phyloP scores from a whole-genome alignment of 1,139 yeast genomes.

The Schwanniomyces etchellsii region DNA sequence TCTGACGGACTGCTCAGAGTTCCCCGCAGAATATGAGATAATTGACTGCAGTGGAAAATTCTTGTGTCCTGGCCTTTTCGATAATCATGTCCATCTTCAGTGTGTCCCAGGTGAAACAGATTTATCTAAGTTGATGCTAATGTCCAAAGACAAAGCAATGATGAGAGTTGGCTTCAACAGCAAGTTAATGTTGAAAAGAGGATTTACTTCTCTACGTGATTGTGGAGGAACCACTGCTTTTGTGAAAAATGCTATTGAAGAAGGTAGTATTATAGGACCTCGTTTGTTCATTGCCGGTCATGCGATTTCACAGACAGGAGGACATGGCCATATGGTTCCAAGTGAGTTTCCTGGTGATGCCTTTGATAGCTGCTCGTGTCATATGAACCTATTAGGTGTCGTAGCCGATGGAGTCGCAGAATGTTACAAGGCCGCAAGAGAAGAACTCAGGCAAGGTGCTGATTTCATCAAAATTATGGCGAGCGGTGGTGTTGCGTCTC shows the following conservation, averaged over 20 bases:
- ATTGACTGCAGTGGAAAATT: slow-evolving; percentile 15
- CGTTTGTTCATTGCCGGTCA: slow-evolving; percentile 14
- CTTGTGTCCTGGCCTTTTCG: slow-evolving; percentile 17
- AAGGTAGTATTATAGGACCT: slow-evolving; percentile 16
- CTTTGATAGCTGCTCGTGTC: slow-evolving; percentile 15
- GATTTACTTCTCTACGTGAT: slow-evolving; percentile 17
- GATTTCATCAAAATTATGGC: slow-evolving; percentile 12
- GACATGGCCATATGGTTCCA: slow-evolving; percentile 16
- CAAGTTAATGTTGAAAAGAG: slow-evolving; percentile 13
- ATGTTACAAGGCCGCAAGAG: slow-evolving; percentile 15
- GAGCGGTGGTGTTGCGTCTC: slow-evolving; percentile 11
- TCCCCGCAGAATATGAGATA: slow-evolving; percentile 4
- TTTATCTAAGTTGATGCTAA: slow-evolving; percentile 9
- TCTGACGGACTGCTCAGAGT: not conserved
- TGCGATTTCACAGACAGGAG: slow-evolving; percentile 19
- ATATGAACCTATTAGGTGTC: slow-evolving; percentile 10
- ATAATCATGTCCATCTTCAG: slow-evolving; percentile 15
- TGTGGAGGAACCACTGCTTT: slow-evolving; percentile 16
- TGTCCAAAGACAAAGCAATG: slow-evolving; percentile 12
- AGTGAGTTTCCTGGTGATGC: slow-evolving; percentile 12
- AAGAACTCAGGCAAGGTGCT: slow-evolving; percentile 16
- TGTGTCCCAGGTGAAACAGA: slow-evolving; percentile 16
- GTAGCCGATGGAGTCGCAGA: slow-evolving; percentile 17
- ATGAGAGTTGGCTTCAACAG: slow-evolving; percentile 11
- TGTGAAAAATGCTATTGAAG: slow-evolving; percentile 13